phyloP scores from a whole-genome alignment of 129 eudicot genomes.

The Chrysanthemum seticuspe region DNA sequence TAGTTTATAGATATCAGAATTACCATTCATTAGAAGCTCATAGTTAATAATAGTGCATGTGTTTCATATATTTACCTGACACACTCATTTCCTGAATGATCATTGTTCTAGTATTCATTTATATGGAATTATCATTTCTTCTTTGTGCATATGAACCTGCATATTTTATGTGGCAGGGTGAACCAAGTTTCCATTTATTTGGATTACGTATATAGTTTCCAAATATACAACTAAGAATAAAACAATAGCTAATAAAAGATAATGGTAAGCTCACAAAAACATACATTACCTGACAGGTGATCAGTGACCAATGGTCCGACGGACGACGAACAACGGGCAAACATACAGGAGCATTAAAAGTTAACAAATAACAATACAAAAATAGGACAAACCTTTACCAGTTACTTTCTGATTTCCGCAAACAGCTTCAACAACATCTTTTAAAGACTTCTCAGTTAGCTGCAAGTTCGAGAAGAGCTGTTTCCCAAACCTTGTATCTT shows the following conservation, averaged over 20 bases:
- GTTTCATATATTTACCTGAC: not conserved
- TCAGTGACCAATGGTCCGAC: too few species aligned
- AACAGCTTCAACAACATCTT: constrained; percentile 82
- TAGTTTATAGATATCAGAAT: too few species aligned
- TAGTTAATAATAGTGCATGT: too few species aligned
- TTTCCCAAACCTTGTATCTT: constrained; percentile 82
- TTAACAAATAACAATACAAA: too few species aligned
- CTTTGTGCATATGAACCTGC: not conserved
- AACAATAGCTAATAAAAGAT: too few species aligned
- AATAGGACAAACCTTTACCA: constrained; percentile 57
- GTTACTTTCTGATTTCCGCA: constrained; percentile 96
- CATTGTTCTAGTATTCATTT: not conserved
- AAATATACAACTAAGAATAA: too few species aligned
- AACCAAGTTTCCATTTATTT: constrained; percentile 42
- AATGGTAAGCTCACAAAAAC: too few species aligned
- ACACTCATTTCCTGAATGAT: not conserved
- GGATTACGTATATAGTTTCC: constrained; percentile 17
- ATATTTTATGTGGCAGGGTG: constrained; percentile 18
- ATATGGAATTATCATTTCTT: not conserved
- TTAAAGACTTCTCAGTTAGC: constrained; percentile 72
- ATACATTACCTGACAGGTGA: too few species aligned
- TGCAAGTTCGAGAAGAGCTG: constrained; percentile 60
- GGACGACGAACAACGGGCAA: too few species aligned
- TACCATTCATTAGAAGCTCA: too few species aligned
- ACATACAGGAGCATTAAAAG: too few species aligned